phyloP scores from a whole-genome alignment of 768 basidiomycete species.

The Coprinopsis cinerea region DNA sequence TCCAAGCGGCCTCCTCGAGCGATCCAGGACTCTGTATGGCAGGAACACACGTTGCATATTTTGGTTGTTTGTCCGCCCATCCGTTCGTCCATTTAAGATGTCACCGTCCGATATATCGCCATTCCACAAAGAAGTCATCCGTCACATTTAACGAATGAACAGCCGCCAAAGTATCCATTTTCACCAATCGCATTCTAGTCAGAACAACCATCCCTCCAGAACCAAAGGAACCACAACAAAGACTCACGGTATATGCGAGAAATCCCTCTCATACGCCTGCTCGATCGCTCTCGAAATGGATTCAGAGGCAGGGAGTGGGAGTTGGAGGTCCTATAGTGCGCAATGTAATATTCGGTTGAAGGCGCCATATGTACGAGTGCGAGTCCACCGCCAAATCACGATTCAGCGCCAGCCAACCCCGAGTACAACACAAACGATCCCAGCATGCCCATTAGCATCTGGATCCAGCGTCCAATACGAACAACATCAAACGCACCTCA shows the following conservation, averaged over 20 bases:
- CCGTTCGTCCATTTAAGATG: no score
- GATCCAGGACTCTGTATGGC: slow-evolving; percentile 63
- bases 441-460: no score
- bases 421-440: no score
- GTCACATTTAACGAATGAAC: no score
- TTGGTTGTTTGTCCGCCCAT: no score
- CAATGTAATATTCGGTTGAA: no score
- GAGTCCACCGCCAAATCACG: no score
- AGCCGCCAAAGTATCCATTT: no score
- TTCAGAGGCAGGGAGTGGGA: slow-evolving; percentile 72
- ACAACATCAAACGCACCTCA: slow-evolving; percentile 44
- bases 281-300: slow-evolving; percentile 74
- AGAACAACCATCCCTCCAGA: neutral
- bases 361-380: no score
- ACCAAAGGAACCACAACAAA: neutral
- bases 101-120: no score
- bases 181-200: neutral
- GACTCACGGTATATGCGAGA: slow-evolving; percentile 83
- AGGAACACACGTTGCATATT: neutral
- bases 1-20: slow-evolving; percentile 68
- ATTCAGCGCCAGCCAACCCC: neutral
- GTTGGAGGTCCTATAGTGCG: slow-evolving; percentile 76
- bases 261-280: slow-evolving; percentile 89
- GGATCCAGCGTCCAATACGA: no score
- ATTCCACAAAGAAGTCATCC: no score